phyloP scores from a whole-genome alignment of 768 basidiomycete species.

The Mycena kentingensis region DNA sequence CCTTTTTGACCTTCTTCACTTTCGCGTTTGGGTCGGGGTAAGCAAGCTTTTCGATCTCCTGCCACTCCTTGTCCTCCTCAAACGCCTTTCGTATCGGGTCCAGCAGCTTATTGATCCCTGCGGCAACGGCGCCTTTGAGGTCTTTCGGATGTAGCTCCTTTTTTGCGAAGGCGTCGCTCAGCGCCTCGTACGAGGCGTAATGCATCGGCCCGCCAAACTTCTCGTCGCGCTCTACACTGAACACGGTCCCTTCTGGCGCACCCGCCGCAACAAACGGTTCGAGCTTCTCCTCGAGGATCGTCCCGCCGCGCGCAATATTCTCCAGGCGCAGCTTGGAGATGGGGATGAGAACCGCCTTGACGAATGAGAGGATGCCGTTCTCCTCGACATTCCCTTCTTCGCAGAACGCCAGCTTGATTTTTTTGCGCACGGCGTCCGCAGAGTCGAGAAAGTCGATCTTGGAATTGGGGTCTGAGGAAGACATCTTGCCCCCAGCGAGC shows the following conservation, averaged over 20 bases:
- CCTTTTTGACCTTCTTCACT: constrained; percentile 68
- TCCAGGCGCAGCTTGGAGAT: constrained; percentile 77
- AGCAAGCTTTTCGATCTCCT: constrained; percentile 70
- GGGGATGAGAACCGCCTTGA: constrained; percentile 85
- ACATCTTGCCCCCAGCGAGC: constrained; percentile 95
- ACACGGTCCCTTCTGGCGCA: constrained; percentile 81
- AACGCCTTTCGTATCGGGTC: constrained; percentile 82
- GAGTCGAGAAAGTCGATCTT: constrained; percentile 97
- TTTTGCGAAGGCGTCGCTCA: constrained; percentile 74
- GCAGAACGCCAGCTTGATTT: constrained; percentile 91
- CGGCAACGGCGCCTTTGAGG: constrained; percentile 76
- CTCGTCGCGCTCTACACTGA: constrained; percentile 74
- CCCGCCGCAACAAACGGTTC: constrained; percentile 64
- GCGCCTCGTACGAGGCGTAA: constrained; percentile 62
- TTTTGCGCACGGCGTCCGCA: constrained; percentile 80
- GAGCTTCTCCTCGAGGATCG: constrained; percentile 48
- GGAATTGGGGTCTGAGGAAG: constrained; percentile 93
- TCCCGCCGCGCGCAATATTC: constrained; percentile 47
- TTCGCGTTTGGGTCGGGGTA: constrained; percentile 80
- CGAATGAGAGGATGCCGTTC: constrained; percentile 88
- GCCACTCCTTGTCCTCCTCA: constrained; percentile 78
- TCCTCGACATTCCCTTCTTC: constrained; percentile 88
- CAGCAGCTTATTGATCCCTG: constrained; percentile 72
- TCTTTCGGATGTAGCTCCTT: constrained; percentile 88
- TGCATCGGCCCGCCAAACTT: constrained; percentile 83